phyloP scores from a whole-genome alignment of 1,139 yeast species.

The Hyphopichia burtonii region DNA sequence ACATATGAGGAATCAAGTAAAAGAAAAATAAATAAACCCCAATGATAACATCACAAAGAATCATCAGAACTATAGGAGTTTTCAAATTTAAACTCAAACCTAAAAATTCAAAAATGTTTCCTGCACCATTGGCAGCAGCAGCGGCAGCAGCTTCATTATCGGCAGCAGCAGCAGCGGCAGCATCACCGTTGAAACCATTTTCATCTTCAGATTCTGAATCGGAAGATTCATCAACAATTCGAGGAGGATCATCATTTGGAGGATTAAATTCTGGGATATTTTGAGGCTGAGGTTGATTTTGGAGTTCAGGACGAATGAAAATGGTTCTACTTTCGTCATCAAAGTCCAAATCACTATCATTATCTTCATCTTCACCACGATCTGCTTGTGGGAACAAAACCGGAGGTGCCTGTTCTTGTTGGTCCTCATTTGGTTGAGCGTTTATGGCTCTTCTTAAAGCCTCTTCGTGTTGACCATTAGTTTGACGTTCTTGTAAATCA shows the following conservation, averaged over 20 bases:
- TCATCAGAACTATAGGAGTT: constrained; percentile 38
- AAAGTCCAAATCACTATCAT: constrained; percentile 3
- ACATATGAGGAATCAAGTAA: constrained; percentile 54
- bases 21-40: constrained; percentile 43
- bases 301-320: neutral
- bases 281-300: neutral
- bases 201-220: constrained; percentile 2
- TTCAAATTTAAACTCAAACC: constrained; percentile 35
- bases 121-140: constrained; percentile 15
- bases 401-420: neutral
- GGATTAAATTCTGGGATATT: neutral
- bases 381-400: neutral
- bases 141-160: constrained; percentile 11
- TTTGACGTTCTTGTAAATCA: constrained; percentile 25
- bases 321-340: neutral
- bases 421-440: neutral
- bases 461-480: constrained; percentile 15
- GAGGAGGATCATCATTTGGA: neutral
- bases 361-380: constrained; percentile 3
- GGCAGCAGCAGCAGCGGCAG: constrained; percentile 7
- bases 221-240: neutral
- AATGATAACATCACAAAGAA: constrained; percentile 41
- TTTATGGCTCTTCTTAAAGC: constrained; percentile 19
- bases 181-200: constrained; percentile 6
- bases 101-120: constrained; percentile 32